Conservation (phyloP, 192 early-diverging fungal genomes). For the Piromyces sp. region DNA sequence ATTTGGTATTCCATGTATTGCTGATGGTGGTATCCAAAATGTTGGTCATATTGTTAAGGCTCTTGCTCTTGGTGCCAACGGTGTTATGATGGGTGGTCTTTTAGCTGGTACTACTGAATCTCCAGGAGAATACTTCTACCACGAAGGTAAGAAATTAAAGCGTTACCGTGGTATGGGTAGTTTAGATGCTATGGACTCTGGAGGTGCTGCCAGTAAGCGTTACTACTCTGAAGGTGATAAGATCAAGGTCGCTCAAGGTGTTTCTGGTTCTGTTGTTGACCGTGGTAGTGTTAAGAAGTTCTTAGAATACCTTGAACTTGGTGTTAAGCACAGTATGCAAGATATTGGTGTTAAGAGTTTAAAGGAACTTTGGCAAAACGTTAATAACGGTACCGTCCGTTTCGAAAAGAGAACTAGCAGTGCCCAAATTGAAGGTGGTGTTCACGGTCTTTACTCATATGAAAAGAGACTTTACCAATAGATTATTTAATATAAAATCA, state of each 20-base stretch:
- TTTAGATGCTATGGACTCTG: slow-evolving; percentile 87
- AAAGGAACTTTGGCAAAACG: slow-evolving; percentile 45
- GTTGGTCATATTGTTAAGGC: slow-evolving; percentile 97
- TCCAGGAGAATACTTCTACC: slow-evolving; percentile 96
- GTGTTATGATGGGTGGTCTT: slow-evolving; percentile 96
- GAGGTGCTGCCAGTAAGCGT: slow-evolving; percentile 34
- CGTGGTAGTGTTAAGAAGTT: slow-evolving; percentile 92
- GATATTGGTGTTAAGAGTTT: slow-evolving; percentile 76
- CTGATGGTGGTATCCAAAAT: slow-evolving; percentile 92
- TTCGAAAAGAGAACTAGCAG: slow-evolving; percentile 89
- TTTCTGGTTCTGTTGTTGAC: slow-evolving; percentile 90
- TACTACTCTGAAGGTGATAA: slow-evolving; percentile 94
- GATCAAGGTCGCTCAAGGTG: slow-evolving; percentile 98
- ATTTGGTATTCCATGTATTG: slow-evolving; percentile 90
- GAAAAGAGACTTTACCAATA: slow-evolving; percentile 48
- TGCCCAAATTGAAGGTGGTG: slow-evolving; percentile 92
- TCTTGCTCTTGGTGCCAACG: slow-evolving; percentile 79
- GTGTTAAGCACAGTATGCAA: slow-evolving; percentile 91
- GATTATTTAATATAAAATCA: not conserved
- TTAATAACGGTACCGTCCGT: slow-evolving; percentile 53
- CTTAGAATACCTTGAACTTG: slow-evolving; percentile 74
- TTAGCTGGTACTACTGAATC: slow-evolving; percentile 89
- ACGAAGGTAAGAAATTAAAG: slow-evolving; percentile 91
- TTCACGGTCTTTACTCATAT: slow-evolving; percentile 72
- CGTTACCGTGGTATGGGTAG: slow-evolving; percentile 99